A percentile compares a stretch with the other conserved stretches of the same genome.
phyloP scores from a whole-genome alignment of 306 rosid genomes.

The Rubus idaeus region DNA sequence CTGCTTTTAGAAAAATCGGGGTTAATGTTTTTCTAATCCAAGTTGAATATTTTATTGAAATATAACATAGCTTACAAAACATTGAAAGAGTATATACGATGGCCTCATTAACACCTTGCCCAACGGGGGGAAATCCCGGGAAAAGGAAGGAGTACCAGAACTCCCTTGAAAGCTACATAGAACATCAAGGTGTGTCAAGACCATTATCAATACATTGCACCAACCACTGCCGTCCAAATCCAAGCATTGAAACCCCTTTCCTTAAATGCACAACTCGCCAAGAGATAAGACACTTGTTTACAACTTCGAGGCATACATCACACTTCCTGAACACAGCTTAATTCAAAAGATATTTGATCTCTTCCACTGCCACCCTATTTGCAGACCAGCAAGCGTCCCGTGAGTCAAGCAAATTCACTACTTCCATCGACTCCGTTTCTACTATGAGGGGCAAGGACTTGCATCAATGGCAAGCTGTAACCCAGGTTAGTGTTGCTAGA shows the following conservation, averaged over 20 bases:
- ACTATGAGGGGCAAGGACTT: not conserved
- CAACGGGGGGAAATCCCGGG: too few relatives aligned
- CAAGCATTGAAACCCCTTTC: too few relatives aligned
- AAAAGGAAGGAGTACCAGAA: too few relatives aligned
- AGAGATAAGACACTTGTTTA: not conserved
- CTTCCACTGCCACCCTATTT: not conserved
- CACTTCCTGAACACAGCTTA: not conserved
- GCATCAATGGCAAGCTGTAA: not conserved
- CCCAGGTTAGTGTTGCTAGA: not conserved
- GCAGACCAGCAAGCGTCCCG: not conserved
- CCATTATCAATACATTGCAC: too few relatives aligned
- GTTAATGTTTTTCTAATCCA: not conserved
- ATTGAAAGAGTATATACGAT: too few relatives aligned
- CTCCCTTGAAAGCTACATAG: too few relatives aligned
- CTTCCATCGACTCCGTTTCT: not conserved
- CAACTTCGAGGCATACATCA: not conserved
- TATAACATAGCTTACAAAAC: too few relatives aligned
- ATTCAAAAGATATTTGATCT: not conserved
- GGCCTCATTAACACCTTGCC: too few relatives aligned
- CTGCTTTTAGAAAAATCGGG: not conserved
- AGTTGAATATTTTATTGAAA: not conserved
- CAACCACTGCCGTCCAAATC: too few relatives aligned
- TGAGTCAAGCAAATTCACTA: not conserved
- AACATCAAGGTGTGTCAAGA: too few relatives aligned
- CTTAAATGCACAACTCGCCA: too few relatives aligned